These are phyloP conservation scores for Hansfordia pulvinata DNA, from an alignment of 2,329 filamentous ascomycete species.

Conservation along the genomic window DNA sequence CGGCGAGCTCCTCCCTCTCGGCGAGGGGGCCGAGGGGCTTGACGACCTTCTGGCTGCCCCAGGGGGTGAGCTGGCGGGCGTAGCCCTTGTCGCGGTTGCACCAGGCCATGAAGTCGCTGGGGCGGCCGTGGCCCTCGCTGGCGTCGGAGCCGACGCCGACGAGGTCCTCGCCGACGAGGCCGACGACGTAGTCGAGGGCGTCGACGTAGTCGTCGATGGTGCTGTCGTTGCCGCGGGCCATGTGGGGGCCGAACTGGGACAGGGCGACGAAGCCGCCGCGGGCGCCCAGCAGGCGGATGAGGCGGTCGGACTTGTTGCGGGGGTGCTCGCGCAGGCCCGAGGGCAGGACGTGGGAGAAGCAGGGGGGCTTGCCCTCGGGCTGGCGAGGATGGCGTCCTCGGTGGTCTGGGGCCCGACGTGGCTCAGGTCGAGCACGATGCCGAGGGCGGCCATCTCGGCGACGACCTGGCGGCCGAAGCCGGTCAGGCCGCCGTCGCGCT, in stretches of 20 bases:
- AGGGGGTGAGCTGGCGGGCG: constrained; percentile 20
- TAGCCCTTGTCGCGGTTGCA: constrained; percentile 27
- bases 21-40: constrained; percentile 22
- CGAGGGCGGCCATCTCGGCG: constrained; percentile 11
- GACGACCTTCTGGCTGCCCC: constrained; percentile 24
- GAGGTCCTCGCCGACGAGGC: constrained; percentile 20
- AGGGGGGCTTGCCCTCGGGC: constrained; percentile 21
- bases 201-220: constrained; percentile 26
- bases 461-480: constrained; percentile 11
- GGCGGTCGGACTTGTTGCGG: constrained; percentile 22
- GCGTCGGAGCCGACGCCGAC: constrained; percentile 23
- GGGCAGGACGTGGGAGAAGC: constrained; percentile 23
- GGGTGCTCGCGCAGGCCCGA: constrained; percentile 20
- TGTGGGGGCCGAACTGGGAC: constrained; percentile 23
- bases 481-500: constrained; percentile 20
- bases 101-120: constrained; percentile 24
- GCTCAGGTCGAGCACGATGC: constrained; percentile 21
- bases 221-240: constrained; percentile 23
- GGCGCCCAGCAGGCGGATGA: constrained; percentile 20
- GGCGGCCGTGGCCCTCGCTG: constrained; percentile 22
- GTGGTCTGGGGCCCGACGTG: constrained; percentile 20
- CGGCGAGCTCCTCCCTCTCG: constrained; percentile 18
- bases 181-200: constrained; percentile 22
- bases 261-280: constrained; percentile 24
- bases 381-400: constrained; percentile 20